These are phyloP conservation scores for Sesbania bispinosa DNA, from an alignment of 306 rosid genomes.

Conservation along the genomic window DNA sequence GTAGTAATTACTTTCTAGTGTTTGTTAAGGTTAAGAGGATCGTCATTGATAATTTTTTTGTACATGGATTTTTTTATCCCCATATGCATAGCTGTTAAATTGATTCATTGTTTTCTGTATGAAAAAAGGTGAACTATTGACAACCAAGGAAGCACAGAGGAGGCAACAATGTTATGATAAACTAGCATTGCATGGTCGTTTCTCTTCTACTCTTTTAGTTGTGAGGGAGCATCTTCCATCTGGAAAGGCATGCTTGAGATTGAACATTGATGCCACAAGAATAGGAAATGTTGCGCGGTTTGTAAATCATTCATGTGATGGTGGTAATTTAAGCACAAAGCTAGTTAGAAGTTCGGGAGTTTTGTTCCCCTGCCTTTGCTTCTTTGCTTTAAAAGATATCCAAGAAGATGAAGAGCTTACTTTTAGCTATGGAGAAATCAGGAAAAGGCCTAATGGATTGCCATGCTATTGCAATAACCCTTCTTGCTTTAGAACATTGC, in stretches of 20 bases:
- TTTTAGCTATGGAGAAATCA: conserved; percentile 81
- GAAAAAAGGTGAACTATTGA: conserved; percentile 78
- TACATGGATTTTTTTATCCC: not conserved
- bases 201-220: conserved; percentile 75
- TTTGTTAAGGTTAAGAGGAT: not conserved
- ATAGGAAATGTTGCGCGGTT: conserved; percentile 82
- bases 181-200: conserved; percentile 34
- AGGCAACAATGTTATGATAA: conserved; percentile 64
- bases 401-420: conserved; percentile 63
- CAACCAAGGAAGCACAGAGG: conserved; percentile 66
- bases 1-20: conserved; percentile 1
- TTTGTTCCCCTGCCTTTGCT: conserved; percentile 78
- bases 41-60: not conserved
- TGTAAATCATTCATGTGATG: conserved; percentile 89
- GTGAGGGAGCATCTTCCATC: conserved; percentile 97
- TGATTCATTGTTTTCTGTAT: conserved; percentile 1
- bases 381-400: conserved; percentile 62
- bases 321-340: conserved; percentile 68
- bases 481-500: conserved; percentile 69
- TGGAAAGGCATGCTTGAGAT: conserved; percentile 73
- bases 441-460: conserved; percentile 50
- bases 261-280: conserved; percentile 78
- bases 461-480: conserved; percentile 73
- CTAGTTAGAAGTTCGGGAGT: conserved; percentile 70
- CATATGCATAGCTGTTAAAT: not conserved